Conservation (phyloP, 371 early-diverging fungal genomes). For the Syncephalastrum sp. region DNA sequence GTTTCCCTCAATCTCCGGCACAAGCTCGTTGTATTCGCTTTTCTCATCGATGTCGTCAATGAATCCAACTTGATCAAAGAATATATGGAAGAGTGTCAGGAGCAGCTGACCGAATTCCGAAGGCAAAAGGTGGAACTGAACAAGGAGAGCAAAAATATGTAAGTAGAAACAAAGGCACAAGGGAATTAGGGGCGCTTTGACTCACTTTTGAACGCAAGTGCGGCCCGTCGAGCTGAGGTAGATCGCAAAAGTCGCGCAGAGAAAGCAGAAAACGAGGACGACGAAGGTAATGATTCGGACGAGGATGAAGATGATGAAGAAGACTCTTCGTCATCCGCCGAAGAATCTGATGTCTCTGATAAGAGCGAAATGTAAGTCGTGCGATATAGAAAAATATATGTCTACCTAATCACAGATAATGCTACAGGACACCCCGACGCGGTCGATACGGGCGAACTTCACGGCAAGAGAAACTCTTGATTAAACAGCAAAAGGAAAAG, state of each 20-base stretch:
- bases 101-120: constrained; percentile 61
- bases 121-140: constrained; percentile 68
- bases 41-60: constrained; percentile 42
- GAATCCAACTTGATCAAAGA: constrained; percentile 44
- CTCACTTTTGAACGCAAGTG: constrained; percentile 13
- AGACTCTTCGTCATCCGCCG: constrained; percentile 24
- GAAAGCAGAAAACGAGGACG: constrained; percentile 26
- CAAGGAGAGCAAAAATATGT: constrained; percentile 57
- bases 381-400: neutral
- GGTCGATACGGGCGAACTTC: constrained; percentile 17
- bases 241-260: constrained; percentile 29
- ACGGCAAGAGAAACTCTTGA: constrained; percentile 51
- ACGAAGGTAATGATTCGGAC: constrained; percentile 24
- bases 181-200: neutral
- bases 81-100: constrained; percentile 72
- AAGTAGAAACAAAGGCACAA: constrained; percentile 14
- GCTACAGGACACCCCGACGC: too few relatives aligned
- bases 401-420: too few relatives aligned
- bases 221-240: constrained; percentile 25
- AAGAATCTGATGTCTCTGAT: constrained; percentile 28
- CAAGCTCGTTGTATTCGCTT: constrained; percentile 40
- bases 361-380: constrained; percentile 29
- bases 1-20: constrained; percentile 31
- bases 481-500: constrained; percentile 51
- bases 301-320: constrained; percentile 20